phyloP scores from a whole-genome alignment of 1,284 basidiomycete genomes.

The Apiotrichum gamsii region DNA sequence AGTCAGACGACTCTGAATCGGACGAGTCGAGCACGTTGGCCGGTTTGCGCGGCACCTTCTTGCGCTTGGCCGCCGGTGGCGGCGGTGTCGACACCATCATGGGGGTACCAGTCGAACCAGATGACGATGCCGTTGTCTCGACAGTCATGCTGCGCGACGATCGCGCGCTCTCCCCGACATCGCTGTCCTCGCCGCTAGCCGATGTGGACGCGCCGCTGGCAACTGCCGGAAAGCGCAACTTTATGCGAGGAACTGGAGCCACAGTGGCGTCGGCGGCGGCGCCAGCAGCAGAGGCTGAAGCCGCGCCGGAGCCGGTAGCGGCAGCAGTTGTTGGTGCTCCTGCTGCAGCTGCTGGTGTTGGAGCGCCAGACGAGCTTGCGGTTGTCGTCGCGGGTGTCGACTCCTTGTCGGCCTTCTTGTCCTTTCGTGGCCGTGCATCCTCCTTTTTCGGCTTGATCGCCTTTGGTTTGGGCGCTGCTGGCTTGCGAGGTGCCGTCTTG shows the following conservation, averaged over 20 bases:
- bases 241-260: constrained; percentile 10
- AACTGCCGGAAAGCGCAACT: constrained; percentile 6
- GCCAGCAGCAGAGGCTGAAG: not conserved
- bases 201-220: not conserved
- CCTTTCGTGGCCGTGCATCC: constrained; percentile 1
- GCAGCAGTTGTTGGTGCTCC: too few species aligned
- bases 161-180: constrained; percentile 5
- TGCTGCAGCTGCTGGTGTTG: too few species aligned
- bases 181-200: constrained; percentile 10
- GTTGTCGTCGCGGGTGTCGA: constrained; percentile 2
- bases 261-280: not conserved
- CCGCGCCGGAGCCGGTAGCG: constrained; percentile 1
- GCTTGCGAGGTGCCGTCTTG: constrained; percentile 31
- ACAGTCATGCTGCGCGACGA: constrained; percentile 12
- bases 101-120: too few species aligned
- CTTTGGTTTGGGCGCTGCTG: constrained; percentile 23
- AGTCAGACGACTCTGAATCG: constrained; percentile 35
- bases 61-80: not conserved
- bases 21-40: constrained; percentile 30
- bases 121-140: too few species aligned
- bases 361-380: too few species aligned
- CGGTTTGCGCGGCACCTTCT: constrained; percentile 1
- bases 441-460: constrained; percentile 11
- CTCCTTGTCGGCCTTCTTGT: constrained; percentile 3
- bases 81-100: not conserved